Evolutionary conservation across 2,329 filamentous ascomycete genomes (phyloP), one percentile per base, ranked within the genome.

Genomic region (Neonectria neomacrospora): DNA sequence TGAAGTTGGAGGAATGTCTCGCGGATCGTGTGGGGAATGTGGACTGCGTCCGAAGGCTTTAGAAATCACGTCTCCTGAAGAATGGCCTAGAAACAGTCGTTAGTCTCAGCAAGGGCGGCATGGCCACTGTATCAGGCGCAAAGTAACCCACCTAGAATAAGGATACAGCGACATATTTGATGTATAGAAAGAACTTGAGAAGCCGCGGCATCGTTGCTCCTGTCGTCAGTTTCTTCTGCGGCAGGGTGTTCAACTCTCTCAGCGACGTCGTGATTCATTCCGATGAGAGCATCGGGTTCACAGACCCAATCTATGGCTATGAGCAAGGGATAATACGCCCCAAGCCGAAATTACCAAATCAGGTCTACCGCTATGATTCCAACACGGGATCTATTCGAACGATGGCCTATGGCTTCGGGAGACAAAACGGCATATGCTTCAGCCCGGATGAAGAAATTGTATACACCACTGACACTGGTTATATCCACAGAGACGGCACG

Each of bases 121-220:
- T 32, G 30, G 16, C 4, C 11, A 32, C n/a, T 39, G 16, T 54
- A 12, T 42, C n/a, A 45, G 18, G 9, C 10, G n/a, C 37, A 26
- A 9, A 16, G 5, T 30, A 53, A 47, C 28, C 5, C 72, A 85
- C 85, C 77, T 90, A 90, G 79, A 89, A 90, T 5, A 90, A 74
- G 65, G 90, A 90, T 2, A 89, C 87, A 1, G 88, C 87, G 1
- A 86, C 86, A 72, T 90, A 90, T 23, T 90, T 89, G 2, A 80
- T 82, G 63, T 83, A 90, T 30, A 90, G 78, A 65, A 89, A 90
- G 70, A 87, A 90, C 30, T 87, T 81, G 9, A 89, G 3, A 54
- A 62, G 12, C 67, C 77, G 3, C 78, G 78, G 0, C 75, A 80
- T 26, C 53, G 64, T 5, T 74, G 67, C 1, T 54, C 58, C 66